Conservation (phyloP, 2,329 filamentous ascomycete species). For the Macrophomina tecta region DNA sequence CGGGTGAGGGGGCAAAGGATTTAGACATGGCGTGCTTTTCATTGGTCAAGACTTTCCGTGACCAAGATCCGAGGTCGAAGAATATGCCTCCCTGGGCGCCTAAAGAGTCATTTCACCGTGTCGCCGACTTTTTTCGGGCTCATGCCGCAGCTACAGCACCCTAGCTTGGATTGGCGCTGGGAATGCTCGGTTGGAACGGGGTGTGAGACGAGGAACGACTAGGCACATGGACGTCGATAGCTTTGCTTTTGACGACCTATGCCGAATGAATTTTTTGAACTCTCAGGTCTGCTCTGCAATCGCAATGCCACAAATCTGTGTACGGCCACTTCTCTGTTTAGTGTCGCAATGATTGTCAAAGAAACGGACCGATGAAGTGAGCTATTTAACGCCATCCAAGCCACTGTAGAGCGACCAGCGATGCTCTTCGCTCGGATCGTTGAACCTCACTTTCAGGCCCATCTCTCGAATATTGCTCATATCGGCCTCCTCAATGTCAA, state of each 20-base stretch:
- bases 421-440: slow-evolving; percentile 63
- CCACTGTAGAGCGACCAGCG: slow-evolving; percentile 65
- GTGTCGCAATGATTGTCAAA: too few relatives aligned
- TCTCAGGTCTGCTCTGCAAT: too few relatives aligned
- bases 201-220: too few relatives aligned
- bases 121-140: not conserved
- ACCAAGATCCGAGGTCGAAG: not conserved
- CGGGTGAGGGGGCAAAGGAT: not conserved
- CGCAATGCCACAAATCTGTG: too few relatives aligned
- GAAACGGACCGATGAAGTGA: too few relatives aligned
- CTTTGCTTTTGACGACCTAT: too few relatives aligned
- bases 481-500: slow-evolving; percentile 64
- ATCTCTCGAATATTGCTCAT: slow-evolving; percentile 53
- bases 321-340: too few relatives aligned
- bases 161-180: too few relatives aligned
- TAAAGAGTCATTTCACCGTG: not conserved
- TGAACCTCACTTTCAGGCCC: slow-evolving; percentile 68
- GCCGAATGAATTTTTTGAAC: too few relatives aligned
- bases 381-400: slow-evolving; percentile 55
- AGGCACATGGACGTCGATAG: too few relatives aligned
- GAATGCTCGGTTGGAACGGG: too few relatives aligned
- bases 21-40: not conserved
- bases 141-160: not conserved
- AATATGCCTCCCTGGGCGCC: not conserved
- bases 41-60: not conserved